Conservation (phyloP, 768 basidiomycete genomes). For the Suillus occidentalis region DNA sequence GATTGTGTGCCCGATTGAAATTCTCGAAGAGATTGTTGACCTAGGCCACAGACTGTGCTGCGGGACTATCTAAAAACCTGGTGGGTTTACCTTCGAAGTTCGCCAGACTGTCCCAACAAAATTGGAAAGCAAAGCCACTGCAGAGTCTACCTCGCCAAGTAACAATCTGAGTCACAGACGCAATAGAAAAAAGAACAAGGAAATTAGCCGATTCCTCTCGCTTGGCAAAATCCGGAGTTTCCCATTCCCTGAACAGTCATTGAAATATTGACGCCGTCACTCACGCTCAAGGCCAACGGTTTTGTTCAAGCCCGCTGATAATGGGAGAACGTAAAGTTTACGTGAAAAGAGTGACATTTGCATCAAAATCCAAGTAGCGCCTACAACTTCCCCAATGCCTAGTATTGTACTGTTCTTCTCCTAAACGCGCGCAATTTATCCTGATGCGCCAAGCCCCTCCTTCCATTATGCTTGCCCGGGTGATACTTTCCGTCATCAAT, state of each 20-base stretch:
- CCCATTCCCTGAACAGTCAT: too few species aligned
- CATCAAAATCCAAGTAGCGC: slow-evolving; percentile 4
- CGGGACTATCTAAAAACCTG: not conserved
- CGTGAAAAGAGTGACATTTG: slow-evolving; percentile 5
- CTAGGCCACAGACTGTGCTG: not conserved
- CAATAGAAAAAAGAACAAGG: not conserved
- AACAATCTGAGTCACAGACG: not conserved
- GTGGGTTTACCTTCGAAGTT: not conserved
- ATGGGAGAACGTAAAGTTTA: not conserved
- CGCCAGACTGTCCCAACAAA: not conserved
- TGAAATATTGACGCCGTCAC: too few species aligned
- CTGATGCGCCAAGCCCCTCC: not conserved
- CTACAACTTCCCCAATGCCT: not conserved
- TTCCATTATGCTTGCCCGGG: slow-evolving; percentile 2
- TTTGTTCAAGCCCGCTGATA: not conserved
- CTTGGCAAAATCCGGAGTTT: not conserved
- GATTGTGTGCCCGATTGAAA: not conserved
- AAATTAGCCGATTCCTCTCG: not conserved
- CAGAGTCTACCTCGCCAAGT: not conserved
- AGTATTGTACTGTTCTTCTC: not conserved
- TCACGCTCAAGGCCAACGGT: not conserved
- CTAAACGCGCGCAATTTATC: not conserved
- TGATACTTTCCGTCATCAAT: slow-evolving; percentile 10
- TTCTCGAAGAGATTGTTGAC: not conserved
- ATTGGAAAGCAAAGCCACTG: not conserved